Evolutionary conservation across 345 rosid genomes (phyloP), one percentile per base, ranked within the genome.

Genomic region (Citrus maxima): DNA sequence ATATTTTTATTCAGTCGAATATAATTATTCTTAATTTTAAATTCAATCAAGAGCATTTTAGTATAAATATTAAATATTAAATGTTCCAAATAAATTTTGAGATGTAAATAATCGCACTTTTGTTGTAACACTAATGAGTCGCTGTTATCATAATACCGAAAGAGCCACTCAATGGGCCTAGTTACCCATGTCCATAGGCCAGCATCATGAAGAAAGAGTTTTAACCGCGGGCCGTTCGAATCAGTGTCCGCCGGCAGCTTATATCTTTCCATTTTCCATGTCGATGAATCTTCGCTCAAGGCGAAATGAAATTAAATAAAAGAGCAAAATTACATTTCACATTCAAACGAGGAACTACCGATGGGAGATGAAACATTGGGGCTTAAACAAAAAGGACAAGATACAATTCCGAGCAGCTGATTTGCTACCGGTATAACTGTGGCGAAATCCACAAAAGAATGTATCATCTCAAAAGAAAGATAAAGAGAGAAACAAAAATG

Each of bases 381-480:
- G 34, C 55, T 40, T 21, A 75, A 49, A 34, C 37, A 10, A 7
- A 21, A 58, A 72, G 70, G 24, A 73, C 22, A 59, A 37, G 5
- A 46, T 46, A 46, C 51, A 46, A 46, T 46, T 46, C 5, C 6
- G 69, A 67, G 38, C 40, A 67, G 58, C 56, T 19, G 67, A 77
- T 72, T 79, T 18, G 72, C 46, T 77, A 25, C 70, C 67, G 2
- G n/a, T 42, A 73, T 79, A 70, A 74, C 27, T 30, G n/a, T 58
- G 35, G 10, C 7, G 12, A 25, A 27, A 58, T 66, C 51, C 37
- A 65, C 72, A 34, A 49, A 73, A 73, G 7, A 56, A 70, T 76
- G 28, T 59, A 54, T 70, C 46, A 40, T 73, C 51, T 42, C 14
- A 42, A 42, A 42, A 42, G 16, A 42, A 42, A 34, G 60, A 54